These are phyloP conservation scores for Didymella pomorum DNA, from an alignment of 2,329 filamentous ascomycete genomes.

Conservation along the genomic window DNA sequence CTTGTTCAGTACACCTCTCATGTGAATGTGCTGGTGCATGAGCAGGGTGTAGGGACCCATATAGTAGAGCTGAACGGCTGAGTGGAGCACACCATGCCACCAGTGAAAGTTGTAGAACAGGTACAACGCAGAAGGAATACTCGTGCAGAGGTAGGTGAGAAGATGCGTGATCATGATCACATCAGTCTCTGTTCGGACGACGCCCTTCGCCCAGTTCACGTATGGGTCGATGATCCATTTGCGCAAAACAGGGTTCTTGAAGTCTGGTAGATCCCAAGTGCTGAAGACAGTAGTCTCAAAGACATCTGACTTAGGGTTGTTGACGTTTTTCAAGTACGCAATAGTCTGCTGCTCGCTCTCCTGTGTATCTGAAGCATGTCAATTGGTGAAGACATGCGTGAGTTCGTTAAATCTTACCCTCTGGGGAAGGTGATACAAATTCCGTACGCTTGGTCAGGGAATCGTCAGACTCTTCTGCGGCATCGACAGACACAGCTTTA, in stretches of 20 bases:
- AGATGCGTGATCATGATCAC: conserved; percentile 82
- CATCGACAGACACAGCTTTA: conserved; percentile 12
- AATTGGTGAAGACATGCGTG: neutral
- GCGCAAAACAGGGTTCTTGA: conserved; percentile 50
- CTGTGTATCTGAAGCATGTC: conserved; percentile 34
- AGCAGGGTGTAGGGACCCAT: conserved; percentile 79
- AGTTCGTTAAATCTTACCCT: conserved; percentile 29
- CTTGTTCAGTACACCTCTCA: conserved; percentile 71
- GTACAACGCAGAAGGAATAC: conserved; percentile 71
- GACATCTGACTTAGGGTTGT: conserved; percentile 56
- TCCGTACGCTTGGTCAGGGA: conserved; percentile 37
- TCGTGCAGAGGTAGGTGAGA: conserved; percentile 73
- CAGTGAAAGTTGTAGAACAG: conserved; percentile 73
- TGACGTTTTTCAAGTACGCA: conserved; percentile 57
- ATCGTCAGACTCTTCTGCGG: conserved; percentile 36
- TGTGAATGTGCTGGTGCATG: conserved; percentile 87
- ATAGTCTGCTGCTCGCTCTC: conserved; percentile 50
- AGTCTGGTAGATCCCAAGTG: conserved; percentile 59
- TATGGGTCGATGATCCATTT: conserved; percentile 67
- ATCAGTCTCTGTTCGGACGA: conserved; percentile 73
- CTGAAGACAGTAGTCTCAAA: conserved; percentile 66
- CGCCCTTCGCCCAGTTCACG: conserved; percentile 60
- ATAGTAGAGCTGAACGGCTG: conserved; percentile 71
- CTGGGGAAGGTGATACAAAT: conserved; percentile 41
- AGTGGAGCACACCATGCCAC: conserved; percentile 71